phyloP scores from a whole-genome alignment of 768 basidiomycete genomes.

The Tylopilus sp. region DNA sequence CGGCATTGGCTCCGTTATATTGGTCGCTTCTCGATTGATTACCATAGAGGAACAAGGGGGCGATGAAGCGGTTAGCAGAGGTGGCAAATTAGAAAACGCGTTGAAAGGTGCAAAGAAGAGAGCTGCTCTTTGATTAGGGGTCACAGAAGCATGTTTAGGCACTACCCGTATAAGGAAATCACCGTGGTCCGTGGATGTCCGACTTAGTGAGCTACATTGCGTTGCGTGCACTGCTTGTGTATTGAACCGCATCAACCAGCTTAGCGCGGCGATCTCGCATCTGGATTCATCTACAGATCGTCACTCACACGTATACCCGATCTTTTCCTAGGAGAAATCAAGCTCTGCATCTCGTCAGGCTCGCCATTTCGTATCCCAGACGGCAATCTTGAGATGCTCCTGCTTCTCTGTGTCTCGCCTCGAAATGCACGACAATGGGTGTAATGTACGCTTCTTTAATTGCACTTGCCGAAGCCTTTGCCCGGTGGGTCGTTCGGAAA shows the following conservation, averaged over 20 bases:
- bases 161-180: not conserved
- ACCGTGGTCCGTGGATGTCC: conserved; percentile 15
- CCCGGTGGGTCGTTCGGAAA: conserved; percentile 18
- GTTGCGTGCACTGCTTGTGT: not conserved
- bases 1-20: conserved; percentile 23
- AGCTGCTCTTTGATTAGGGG: conserved; percentile 42
- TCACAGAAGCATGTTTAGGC: conserved; percentile 30
- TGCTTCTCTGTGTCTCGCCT: conserved; percentile 26
- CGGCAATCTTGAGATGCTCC: conserved; percentile 12
- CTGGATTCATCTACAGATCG: conserved; percentile 18
- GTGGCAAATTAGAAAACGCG: conserved; percentile 37
- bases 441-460: conserved; percentile 23
- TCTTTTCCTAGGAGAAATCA: conserved; percentile 14
- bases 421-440: conserved; percentile 20
- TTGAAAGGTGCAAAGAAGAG: conserved; percentile 46
- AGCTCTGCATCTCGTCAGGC: not conserved
- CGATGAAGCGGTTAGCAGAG: conserved; percentile 26
- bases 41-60: conserved; percentile 18
- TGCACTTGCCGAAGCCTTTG: too few relatives aligned
- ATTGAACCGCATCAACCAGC: conserved; percentile 13
- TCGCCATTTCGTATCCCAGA: conserved; percentile 7
- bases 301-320: conserved; percentile 8
- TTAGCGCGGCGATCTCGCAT: conserved; percentile 29
- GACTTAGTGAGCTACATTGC: not conserved
- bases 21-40: conserved; percentile 32